Evolutionary conservation across 192 early-diverging fungal species (phyloP).

Genomic region (Funneliformis mosseae): DNA sequence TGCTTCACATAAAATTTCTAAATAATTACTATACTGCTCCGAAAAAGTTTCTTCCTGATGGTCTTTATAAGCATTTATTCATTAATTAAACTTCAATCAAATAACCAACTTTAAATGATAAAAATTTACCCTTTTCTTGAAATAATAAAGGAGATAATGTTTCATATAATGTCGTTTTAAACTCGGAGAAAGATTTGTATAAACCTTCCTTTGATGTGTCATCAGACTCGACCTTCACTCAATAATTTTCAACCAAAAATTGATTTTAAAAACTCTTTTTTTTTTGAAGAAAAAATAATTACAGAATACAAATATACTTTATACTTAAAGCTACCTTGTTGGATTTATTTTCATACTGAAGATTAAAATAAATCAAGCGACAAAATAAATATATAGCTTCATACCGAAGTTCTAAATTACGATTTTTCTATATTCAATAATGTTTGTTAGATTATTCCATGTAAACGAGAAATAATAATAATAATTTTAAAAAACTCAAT

Average conservation of each 20-base stretch:
- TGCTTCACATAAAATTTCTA: conserved; percentile 15
- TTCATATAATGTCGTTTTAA: neutral
- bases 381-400: conserved; percentile 23
- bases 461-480: neutral
- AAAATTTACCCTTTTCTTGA: conserved; percentile 9
- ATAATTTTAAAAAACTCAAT: neutral
- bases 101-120: neutral
- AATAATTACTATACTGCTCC: conserved; percentile 14
- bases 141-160: neutral
- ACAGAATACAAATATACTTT: neutral
- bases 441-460: neutral
- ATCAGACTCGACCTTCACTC: neutral
- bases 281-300: neutral
- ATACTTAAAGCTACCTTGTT: neutral
- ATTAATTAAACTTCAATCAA: neutral
- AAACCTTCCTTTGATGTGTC: neutral
- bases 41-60: conserved; percentile 20
- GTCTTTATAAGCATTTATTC: conserved; percentile 12
- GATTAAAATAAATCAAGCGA: neutral
- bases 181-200: neutral
- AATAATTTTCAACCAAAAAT: neutral
- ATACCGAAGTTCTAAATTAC: conserved; percentile 20
- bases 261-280: neutral
- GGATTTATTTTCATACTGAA: neutral
- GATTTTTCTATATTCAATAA: neutral